A percentile compares a stretch with the other conserved stretches of the same genome.
phyloP scores from a whole-genome alignment of 306 rosid species.

The Pterocarpus macrocarpus region DNA sequence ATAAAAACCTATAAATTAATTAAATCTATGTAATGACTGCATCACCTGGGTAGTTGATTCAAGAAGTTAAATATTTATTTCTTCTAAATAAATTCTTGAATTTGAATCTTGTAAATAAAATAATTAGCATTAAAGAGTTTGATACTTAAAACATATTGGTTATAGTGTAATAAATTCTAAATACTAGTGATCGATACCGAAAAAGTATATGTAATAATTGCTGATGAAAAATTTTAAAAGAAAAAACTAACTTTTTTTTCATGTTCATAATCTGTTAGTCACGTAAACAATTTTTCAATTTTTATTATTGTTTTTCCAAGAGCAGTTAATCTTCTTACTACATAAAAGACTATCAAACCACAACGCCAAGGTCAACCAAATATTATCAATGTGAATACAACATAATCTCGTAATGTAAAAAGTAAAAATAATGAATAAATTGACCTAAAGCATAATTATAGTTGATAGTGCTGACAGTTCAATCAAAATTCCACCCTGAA shows the following conservation, averaged over 20 bases:
- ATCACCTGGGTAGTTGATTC: too few relatives aligned
- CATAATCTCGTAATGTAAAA: neutral
- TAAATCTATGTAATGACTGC: too few relatives aligned
- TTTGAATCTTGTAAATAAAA: too few relatives aligned
- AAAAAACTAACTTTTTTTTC: neutral
- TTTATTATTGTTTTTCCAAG: too few relatives aligned
- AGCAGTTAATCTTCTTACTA: too few relatives aligned
- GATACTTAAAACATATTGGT: too few relatives aligned
- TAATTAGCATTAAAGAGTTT: too few relatives aligned
- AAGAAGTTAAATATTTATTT: too few relatives aligned
- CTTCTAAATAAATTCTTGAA: too few relatives aligned
- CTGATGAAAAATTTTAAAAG: neutral
- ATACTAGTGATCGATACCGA: too few relatives aligned
- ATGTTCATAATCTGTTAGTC: neutral
- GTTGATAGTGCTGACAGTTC: neutral
- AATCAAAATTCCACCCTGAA: neutral
- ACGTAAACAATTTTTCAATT: neutral
- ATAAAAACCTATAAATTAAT: too few relatives aligned
- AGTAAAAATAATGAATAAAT: neutral
- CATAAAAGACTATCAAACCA: neutral
- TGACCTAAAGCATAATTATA: constrained; percentile 1
- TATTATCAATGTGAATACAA: neutral
- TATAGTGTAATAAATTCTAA: too few relatives aligned
- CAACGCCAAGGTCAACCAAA: neutral
- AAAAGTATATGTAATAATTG: neutral